phyloP scores from a whole-genome alignment of 2,329 filamentous ascomycete genomes.

The Phaeophleospora eucalypticola region DNA sequence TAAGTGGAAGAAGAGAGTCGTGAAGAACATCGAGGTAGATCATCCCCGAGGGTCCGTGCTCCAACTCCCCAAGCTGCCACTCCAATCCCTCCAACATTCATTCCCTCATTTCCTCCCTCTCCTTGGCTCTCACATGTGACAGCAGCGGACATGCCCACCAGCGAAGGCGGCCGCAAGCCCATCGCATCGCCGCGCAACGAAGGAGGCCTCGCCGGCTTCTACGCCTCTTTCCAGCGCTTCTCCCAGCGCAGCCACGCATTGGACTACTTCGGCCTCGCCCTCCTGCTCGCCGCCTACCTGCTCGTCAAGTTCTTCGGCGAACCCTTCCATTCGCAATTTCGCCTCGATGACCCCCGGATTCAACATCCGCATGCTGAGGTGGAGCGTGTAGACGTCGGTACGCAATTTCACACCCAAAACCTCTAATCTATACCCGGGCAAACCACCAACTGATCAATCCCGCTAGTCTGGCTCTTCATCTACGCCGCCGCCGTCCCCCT shows the following conservation, averaged over 20 bases:
- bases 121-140: too few species aligned
- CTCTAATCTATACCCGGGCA: background rate
- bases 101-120: too few species aligned
- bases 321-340: slow-evolving; percentile 94
- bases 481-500: slow-evolving; percentile 74
- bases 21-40: too few species aligned
- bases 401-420: slow-evolving; percentile 26
- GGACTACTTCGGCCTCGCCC: slow-evolving; percentile 75
- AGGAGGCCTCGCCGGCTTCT: slow-evolving; percentile 11
- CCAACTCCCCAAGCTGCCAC: too few species aligned
- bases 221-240: slow-evolving; percentile 22
- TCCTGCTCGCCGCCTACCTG: slow-evolving; percentile 66
- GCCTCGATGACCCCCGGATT: slow-evolving; percentile 76
- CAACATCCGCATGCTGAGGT: slow-evolving; percentile 80
- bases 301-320: slow-evolving; percentile 62
- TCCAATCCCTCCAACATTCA: too few species aligned
- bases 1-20: too few species aligned
- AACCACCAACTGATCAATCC: slow-evolving; percentile 1
- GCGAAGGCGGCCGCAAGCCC: slow-evolving; percentile 2
- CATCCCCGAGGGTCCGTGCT: too few species aligned
- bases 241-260: slow-evolving; percentile 73
- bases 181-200: background rate
- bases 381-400: slow-evolving; percentile 77
- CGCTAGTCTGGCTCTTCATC: slow-evolving; percentile 65
- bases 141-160: slow-evolving; percentile 4